Evolutionary conservation across 2,329 filamentous ascomycete species (phyloP).

Genomic region (Sporothrix brunneoviolacea): DNA sequence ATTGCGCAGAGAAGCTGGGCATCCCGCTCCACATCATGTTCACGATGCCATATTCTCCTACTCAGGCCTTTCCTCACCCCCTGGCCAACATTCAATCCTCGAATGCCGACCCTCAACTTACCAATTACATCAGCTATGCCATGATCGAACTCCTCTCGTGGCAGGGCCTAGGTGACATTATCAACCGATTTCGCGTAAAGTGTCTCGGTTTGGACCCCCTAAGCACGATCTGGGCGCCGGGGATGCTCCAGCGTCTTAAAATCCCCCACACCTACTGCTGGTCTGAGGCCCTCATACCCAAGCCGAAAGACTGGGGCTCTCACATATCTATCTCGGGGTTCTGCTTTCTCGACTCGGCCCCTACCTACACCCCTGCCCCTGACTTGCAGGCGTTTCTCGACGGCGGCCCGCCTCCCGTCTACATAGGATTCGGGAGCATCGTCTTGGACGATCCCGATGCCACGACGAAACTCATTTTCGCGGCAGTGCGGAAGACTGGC

Average conservation of each 20-base stretch:
- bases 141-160: slow-evolving; percentile 88
- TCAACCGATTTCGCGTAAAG: slow-evolving; percentile 67
- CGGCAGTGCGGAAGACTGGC: slow-evolving; percentile 58
- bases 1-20: slow-evolving; percentile 67
- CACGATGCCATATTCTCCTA: slow-evolving; percentile 90
- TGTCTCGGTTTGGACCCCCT: slow-evolving; percentile 29
- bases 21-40: slow-evolving; percentile 83
- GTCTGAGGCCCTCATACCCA: slow-evolving; percentile 62
- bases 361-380: slow-evolving; percentile 57
- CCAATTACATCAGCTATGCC: slow-evolving; percentile 77
- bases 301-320: slow-evolving; percentile 18
- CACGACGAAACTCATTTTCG: slow-evolving; percentile 65
- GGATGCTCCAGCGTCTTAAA: slow-evolving; percentile 65
- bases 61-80: slow-evolving; percentile 78
- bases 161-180: slow-evolving; percentile 85
- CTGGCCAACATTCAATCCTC: slow-evolving; percentile 73
- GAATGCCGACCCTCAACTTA: slow-evolving; percentile 67
- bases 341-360: slow-evolving; percentile 51
- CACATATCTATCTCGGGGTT: slow-evolving; percentile 8
- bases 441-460: slow-evolving; percentile 69
- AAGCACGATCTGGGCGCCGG: slow-evolving; percentile 74
- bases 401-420: slow-evolving; percentile 65
- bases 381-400: slow-evolving; percentile 61
- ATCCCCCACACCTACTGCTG: slow-evolving; percentile 90
- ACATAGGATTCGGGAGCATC: slow-evolving; percentile 78